Evolutionary conservation across 2,329 filamentous ascomycete genomes (phyloP), one percentile per base, ranked within the genome.

Genomic region (Neopestalotiopsis sp.): DNA sequence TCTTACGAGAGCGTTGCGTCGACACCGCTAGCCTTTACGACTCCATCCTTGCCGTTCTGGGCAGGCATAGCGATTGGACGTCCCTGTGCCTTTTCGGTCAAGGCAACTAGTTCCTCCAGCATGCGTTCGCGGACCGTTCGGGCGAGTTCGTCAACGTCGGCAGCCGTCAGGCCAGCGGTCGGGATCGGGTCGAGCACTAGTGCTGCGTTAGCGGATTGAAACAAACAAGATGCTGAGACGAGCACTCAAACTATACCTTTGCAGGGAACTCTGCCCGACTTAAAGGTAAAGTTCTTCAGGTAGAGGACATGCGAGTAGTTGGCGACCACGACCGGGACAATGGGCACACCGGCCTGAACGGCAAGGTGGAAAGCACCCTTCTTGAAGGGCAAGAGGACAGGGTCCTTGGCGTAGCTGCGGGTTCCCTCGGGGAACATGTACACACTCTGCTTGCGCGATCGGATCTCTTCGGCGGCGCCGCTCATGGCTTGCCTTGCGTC

Each of bases 281-380:
- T 89, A 77, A 95, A 95, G 56, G 88, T 83, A 74, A 88, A 78
- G 59, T 85, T 84, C 81, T 90, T 90, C 74, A 90, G 81, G 75
- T 89, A 90, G 72, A 95, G 81, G 42, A 95, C 78, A 77, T 94
- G 88, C 74, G 91, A 91, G 80, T 95, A 95, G 81, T 94, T 95
- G 78, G 92, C 92, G 38, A 90, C 88, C 61, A 94, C 91, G 45
- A 97, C 88, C 0, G 96, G 96, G 3, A 99, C 91, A 75, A 99
- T 93, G 32, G 95, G 95, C 5, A 98, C 96, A 73, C 94, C 92
- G 2, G 95, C 95, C 85, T 98, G 93, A 24, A 99, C 89, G 61
- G 96, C 96, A 42, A 99, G 87, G 80, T 99, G 95, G 82, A 99
- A 99, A 61, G 95, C 96, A 70, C 96, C 96, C 86, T 99, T 99